These are phyloP conservation scores for Rosa multiflora DNA, from an alignment of 306 rosid genomes.

Conservation along the genomic window DNA sequence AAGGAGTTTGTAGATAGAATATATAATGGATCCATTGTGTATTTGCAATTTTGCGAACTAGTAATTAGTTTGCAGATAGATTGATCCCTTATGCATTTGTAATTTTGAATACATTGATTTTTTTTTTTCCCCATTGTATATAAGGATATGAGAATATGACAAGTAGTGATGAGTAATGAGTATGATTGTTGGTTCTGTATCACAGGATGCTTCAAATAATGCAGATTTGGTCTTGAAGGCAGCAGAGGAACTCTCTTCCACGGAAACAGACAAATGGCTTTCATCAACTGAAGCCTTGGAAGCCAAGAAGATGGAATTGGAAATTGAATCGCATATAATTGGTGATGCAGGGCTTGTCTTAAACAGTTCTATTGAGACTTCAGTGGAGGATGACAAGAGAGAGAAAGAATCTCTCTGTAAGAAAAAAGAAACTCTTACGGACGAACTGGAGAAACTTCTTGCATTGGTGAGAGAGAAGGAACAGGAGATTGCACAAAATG, in stretches of 20 bases:
- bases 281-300: constrained; percentile 67
- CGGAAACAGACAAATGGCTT: constrained; percentile 56
- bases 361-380: constrained; percentile 55
- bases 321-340: constrained; percentile 65
- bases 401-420: constrained; percentile 59
- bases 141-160: not conserved
- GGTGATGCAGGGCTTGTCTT: constrained; percentile 51
- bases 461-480: constrained; percentile 69
- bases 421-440: constrained; percentile 44
- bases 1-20: not conserved
- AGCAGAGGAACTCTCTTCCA: constrained; percentile 46
- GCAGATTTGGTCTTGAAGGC: constrained; percentile 45
- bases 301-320: constrained; percentile 68
- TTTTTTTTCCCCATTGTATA: not conserved
- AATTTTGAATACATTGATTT: not conserved
- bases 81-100: not conserved
- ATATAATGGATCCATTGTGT: not conserved
- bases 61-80: not conserved
- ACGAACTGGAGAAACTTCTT: constrained; percentile 61
- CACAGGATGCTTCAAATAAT: constrained; percentile 59
- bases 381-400: constrained; percentile 55
- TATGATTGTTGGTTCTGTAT: constrained; percentile 10
- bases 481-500: constrained; percentile 66
- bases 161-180: not conserved
- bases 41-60: not conserved